Percentiles rank a stretch among this genome's conserved stretches.
These are phyloP conservation scores for Starmerella scarabaei DNA, from an alignment of 805 yeast genomes.

Conservation along the genomic window DNA sequence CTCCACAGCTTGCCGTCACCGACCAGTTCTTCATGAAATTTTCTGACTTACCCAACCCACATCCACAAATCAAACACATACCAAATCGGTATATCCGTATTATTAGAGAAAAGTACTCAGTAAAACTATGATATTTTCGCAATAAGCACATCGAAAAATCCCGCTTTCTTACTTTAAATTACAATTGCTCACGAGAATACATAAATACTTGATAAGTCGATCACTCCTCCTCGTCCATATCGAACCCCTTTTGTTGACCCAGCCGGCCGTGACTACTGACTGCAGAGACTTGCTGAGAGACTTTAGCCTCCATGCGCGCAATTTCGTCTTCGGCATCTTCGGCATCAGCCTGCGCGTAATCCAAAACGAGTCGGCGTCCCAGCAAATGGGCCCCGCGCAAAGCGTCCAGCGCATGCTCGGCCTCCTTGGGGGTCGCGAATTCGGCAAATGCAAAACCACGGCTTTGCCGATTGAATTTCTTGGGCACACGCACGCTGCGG, in stretches of 20 bases:
- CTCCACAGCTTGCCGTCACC: constrained; percentile 27
- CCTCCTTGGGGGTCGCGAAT: constrained; percentile 73
- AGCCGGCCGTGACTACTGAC: constrained; percentile 55
- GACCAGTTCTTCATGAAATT: constrained; percentile 20
- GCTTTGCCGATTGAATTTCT: constrained; percentile 86
- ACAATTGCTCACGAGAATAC: no score
- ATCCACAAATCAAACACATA: no score
- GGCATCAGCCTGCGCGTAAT: constrained; percentile 74
- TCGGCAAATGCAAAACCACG: constrained; percentile 98
- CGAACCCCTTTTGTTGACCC: constrained; percentile 53
- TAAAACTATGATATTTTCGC: no score
- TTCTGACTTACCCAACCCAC: no score
- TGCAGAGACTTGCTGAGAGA: constrained; percentile 62
- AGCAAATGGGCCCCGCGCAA: constrained; percentile 90
- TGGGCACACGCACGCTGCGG: constrained; percentile 89
- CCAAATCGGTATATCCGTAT: no score
- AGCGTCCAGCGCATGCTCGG: constrained; percentile 86
- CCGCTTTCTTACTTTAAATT: no score
- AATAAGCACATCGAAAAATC: no score
- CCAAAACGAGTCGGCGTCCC: constrained; percentile 89
- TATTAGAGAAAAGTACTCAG: no score
- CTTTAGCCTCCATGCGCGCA: constrained; percentile 77
- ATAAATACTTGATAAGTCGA: constrained; percentile 1
- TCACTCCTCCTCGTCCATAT: constrained; percentile 46
- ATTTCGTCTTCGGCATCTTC: constrained; percentile 82